Evolutionary conservation across 1,139 yeast genomes (phyloP), one percentile per base, ranked within the genome.

Genomic region (Yamadazyma oceani): DNA sequence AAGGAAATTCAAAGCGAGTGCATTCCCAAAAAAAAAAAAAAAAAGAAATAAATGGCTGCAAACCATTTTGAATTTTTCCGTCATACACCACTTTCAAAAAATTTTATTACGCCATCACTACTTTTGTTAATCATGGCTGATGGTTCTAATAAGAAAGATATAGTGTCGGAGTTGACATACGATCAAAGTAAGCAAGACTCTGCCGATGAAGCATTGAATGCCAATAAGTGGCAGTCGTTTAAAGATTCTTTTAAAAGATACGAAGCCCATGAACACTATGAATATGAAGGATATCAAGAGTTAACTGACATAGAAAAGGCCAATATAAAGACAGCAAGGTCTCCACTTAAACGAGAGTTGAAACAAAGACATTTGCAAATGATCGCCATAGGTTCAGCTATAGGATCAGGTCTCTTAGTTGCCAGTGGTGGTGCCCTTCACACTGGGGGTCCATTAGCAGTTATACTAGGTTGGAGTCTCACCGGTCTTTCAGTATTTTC

Each of bases 361-460:
- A 64, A 62, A 40, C 47, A 64, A 7, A 49, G 71, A 43, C 69
- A 62, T 37, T 48, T 64, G 37, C 76, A 80, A 50, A 76, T 83
- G 83, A 85, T 88, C 45, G 86, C 95, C 27, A 71, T 87, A 35
- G 95, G 94, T 14, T 86, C 94, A 15, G 84, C 90, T 47, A 83
- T 87, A 40, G 96, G 96, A 4, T 64, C 73, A 2, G 75, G 75
- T 12, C 57, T 69, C 32, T 57, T 60, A 36, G 61, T 61, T 10
- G 66, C 64, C 8, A 51, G 58, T 26, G 66, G 64, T 12, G 44
- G 53, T 16, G 72, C 72, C 17, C 59, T 82, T 34, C 53, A 62
- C 25, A 61, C 63, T 23, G 83, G 84, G 32, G 89, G 90, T 9
- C 87, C 89, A 2, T 86, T 80, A 3, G 83, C 82, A 35, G 66